Percentiles rank a stretch among this genome's conserved stretches.
Conservation (phyloP, 2,329 filamentous ascomycete species). For the Apiospora rasikravindrae region DNA sequence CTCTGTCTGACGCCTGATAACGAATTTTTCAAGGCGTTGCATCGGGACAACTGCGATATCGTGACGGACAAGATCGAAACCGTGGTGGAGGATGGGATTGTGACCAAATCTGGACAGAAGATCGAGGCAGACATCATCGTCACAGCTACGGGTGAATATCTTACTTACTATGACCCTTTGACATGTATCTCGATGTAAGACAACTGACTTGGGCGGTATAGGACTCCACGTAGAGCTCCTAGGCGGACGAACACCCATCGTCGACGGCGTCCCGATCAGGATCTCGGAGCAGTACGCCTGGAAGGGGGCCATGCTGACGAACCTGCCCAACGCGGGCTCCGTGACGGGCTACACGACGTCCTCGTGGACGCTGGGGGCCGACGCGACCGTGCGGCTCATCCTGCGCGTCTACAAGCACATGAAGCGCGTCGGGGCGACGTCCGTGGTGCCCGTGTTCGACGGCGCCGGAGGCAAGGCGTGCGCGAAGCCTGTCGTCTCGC, state of each 20-base stretch:
- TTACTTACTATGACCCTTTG: conserved; percentile 22
- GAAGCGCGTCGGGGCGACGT: conserved; percentile 47
- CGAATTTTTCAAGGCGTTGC: conserved; percentile 53
- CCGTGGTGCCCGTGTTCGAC: conserved; percentile 49
- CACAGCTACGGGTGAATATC: conserved; percentile 65
- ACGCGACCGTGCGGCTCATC: conserved; percentile 56
- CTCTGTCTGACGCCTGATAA: conserved; percentile 61
- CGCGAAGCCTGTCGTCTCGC: conserved; percentile 28
- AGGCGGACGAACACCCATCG: conserved; percentile 53
- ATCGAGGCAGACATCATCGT: conserved; percentile 66
- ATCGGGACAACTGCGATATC: conserved; percentile 43
- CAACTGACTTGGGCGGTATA: neutral
- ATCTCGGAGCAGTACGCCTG: conserved; percentile 56
- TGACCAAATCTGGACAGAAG: conserved; percentile 36
- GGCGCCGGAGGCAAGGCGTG: conserved; percentile 43
- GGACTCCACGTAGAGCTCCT: conserved; percentile 57
- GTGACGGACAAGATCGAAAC: conserved; percentile 53
- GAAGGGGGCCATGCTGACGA: conserved; percentile 66
- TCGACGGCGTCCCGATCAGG: conserved; percentile 56
- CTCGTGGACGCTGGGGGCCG: conserved; percentile 67
- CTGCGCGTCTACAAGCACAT: conserved; percentile 58
- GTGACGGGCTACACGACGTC: conserved; percentile 65
- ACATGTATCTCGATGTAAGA: no score
- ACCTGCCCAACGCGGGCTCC: conserved; percentile 64
- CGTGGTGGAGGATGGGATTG: conserved; percentile 50